Evolutionary conservation across 1,284 basidiomycete genomes (phyloP).

Genomic region (Pterula multifida): DNA sequence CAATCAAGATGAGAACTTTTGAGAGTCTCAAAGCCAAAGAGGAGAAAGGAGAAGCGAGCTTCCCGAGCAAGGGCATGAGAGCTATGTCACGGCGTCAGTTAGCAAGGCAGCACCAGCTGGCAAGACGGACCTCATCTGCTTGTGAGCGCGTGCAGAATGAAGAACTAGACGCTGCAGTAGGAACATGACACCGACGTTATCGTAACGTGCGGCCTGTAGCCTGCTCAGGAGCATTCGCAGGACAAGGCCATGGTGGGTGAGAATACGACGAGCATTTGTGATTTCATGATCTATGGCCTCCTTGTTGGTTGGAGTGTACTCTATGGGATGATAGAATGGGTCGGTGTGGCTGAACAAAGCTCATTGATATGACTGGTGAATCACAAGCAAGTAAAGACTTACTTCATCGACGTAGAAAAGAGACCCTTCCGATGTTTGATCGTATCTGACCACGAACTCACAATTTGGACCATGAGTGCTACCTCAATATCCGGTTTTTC

Average conservation of each 20-base stretch:
- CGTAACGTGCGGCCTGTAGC: slow-evolving; percentile 88
- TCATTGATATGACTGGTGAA: no score
- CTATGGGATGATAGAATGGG: slow-evolving; percentile 79
- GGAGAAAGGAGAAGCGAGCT: slow-evolving; percentile 76
- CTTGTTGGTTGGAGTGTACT: slow-evolving; percentile 89
- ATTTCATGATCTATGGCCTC: slow-evolving; percentile 68
- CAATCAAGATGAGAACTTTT: slow-evolving; percentile 83
- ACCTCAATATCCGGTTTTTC: slow-evolving; percentile 69
- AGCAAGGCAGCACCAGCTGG: background rate
- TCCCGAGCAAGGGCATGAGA: slow-evolving; percentile 90
- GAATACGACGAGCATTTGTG: slow-evolving; percentile 59
- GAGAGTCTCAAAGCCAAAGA: slow-evolving; percentile 90
- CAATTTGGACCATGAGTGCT: slow-evolving; percentile 75
- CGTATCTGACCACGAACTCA: slow-evolving; percentile 79
- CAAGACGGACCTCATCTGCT: slow-evolving; percentile 54
- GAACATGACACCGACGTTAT: slow-evolving; percentile 76
- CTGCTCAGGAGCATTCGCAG: slow-evolving; percentile 88
- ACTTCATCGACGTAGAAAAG: slow-evolving; percentile 78
- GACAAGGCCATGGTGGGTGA: slow-evolving; percentile 77
- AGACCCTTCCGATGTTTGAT: slow-evolving; percentile 71
- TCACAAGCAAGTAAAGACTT: slow-evolving; percentile 16
- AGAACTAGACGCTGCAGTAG: slow-evolving; percentile 79
- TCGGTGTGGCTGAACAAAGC: slow-evolving; percentile 59
- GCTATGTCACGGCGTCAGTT: slow-evolving; percentile 28
- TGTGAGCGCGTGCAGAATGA: slow-evolving; percentile 58